These are phyloP conservation scores for Cardamine resedifolia DNA, from an alignment of 345 rosid genomes.

Conservation along the genomic window DNA sequence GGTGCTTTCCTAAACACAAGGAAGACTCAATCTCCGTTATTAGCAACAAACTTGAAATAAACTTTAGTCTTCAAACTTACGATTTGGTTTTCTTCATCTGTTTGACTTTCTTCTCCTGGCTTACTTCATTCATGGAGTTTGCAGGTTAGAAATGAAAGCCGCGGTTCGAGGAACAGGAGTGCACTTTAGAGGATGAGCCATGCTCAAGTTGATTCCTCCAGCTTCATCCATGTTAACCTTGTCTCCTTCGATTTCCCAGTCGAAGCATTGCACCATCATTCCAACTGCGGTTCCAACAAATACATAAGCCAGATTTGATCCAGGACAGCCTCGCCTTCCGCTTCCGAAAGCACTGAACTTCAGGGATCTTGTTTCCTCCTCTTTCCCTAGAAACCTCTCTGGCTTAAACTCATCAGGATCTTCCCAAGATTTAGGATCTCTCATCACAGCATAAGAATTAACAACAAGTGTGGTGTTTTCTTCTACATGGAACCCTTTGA, in stretches of 20 bases:
- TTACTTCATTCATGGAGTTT: neutral
- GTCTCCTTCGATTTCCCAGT: neutral
- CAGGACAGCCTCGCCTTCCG: constrained; percentile 67
- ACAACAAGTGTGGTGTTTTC: constrained; percentile 52
- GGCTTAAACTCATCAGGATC: constrained; percentile 57
- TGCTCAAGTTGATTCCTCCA: neutral
- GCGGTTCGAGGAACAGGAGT: neutral
- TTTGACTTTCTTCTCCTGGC: neutral
- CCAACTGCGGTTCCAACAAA: neutral
- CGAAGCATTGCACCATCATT: constrained; percentile 17
- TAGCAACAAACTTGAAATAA: too few relatives aligned
- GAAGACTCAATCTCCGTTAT: too few relatives aligned
- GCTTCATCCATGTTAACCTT: neutral
- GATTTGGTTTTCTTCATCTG: neutral
- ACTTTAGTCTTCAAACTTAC: neutral
- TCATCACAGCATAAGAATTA: constrained; percentile 57
- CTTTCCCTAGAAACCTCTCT: constrained; percentile 48
- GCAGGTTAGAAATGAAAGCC: neutral
- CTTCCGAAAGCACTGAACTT: constrained; percentile 60
- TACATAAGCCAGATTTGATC: constrained; percentile 42
- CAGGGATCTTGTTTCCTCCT: constrained; percentile 41
- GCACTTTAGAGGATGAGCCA: neutral
- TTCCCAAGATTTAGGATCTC: constrained; percentile 61
- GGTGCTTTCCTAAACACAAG: too few relatives aligned
- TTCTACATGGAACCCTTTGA: constrained; percentile 47